phyloP scores from a whole-genome alignment of 2,329 filamentous ascomycete species.

The Fusarium redolens region DNA sequence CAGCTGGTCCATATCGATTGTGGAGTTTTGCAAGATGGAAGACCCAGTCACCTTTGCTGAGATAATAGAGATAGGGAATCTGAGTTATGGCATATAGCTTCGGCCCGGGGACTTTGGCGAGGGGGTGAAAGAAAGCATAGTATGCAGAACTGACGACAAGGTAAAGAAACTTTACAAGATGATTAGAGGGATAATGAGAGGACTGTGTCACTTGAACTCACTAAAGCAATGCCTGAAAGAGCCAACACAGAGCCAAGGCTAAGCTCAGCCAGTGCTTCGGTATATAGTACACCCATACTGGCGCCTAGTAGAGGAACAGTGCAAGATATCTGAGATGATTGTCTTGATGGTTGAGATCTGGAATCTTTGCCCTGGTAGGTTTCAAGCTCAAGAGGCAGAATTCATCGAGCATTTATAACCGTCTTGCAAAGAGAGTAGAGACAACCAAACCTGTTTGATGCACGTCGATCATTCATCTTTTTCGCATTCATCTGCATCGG shows the following conservation, averaged over 20 bases:
- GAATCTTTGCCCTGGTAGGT: neutral
- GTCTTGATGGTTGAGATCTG: no score
- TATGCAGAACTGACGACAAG: neutral
- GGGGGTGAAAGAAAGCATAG: conserved; percentile 8
- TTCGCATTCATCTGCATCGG: neutral
- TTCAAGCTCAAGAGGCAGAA: fast-evolving
- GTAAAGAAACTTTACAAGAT: neutral
- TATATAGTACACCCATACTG: neutral
- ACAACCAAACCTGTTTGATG: neutral
- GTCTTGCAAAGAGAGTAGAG: neutral
- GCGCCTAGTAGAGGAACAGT: neutral
- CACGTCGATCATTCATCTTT: neutral
- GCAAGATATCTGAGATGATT: neutral
- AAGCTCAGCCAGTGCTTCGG: neutral
- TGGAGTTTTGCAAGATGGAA: neutral
- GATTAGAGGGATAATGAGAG: neutral
- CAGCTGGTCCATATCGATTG: conserved; percentile 2
- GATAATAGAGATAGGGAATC: neutral
- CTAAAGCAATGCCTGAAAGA: neutral
- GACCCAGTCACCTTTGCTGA: neutral
- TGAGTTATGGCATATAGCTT: neutral
- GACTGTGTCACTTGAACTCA: neutral
- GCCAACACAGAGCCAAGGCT: neutral
- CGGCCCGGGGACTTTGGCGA: conserved; percentile 3
- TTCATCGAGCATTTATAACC: neutral